These are phyloP conservation scores for Phytopythium delawarense DNA, from an alignment of 352 stramenopile genomes.

Conservation along the genomic window DNA sequence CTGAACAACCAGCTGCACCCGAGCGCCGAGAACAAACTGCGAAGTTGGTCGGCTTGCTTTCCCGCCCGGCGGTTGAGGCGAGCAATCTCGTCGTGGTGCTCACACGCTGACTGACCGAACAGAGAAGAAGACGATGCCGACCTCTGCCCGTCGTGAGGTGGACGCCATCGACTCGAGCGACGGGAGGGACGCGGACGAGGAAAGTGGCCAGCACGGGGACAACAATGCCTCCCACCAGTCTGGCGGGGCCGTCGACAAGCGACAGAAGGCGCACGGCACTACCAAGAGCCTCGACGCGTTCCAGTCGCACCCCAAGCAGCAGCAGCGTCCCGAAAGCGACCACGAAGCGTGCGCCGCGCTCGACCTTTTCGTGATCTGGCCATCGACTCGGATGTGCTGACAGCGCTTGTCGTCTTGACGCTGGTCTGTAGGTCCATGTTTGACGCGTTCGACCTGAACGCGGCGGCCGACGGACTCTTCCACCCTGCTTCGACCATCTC, in stretches of 20 bases:
- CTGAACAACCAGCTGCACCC: conserved; percentile 75
- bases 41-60: conserved; percentile 34
- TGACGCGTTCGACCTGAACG: conserved; percentile 50
- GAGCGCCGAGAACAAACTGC: conserved; percentile 56
- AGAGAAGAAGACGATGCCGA: conserved; percentile 35
- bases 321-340: conserved; percentile 7
- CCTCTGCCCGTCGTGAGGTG: conserved; percentile 18
- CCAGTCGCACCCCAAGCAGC: neutral
- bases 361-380: neutral
- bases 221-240: conserved; percentile 24
- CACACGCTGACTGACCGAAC: neutral
- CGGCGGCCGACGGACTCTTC: conserved; percentile 68
- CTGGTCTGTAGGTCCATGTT: conserved; percentile 38
- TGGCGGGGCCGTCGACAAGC: neutral
- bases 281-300: neutral
- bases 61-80: neutral
- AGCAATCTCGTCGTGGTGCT: neutral
- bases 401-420: neutral
- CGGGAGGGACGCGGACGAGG: neutral
- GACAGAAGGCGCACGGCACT: neutral
- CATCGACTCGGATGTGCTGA: neutral
- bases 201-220: conserved; percentile 6
- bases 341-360: neutral
- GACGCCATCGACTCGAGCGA: neutral
- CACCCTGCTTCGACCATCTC: conserved; percentile 72